Conservation (phyloP, 495 filamentous ascomycete genomes). For the Umbilicaria muhlenbergii region DNA sequence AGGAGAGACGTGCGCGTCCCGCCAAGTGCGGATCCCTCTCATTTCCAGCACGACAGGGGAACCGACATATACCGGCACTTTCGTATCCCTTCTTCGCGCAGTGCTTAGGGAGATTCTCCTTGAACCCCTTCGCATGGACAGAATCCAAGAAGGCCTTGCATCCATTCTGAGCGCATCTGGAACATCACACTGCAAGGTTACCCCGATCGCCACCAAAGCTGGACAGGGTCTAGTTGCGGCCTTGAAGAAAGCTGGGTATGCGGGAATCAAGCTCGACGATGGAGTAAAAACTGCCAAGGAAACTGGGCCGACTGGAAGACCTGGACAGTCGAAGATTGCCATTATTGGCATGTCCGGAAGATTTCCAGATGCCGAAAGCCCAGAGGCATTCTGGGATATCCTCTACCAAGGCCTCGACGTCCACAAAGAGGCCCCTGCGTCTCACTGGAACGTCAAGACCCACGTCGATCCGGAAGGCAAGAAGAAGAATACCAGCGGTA, state of each 20-base stretch:
- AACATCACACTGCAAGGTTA: constrained; percentile 28
- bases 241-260: constrained; percentile 17
- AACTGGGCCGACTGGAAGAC: constrained; percentile 19
- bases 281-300: no score
- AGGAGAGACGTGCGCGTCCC: no score
- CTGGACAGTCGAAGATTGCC: constrained; percentile 36
- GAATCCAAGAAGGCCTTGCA: no score
- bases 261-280: constrained; percentile 14
- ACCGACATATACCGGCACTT: no score
- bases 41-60: no score
- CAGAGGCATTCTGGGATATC: constrained; percentile 58
- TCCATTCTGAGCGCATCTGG: constrained; percentile 8
- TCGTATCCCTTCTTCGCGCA: no score
- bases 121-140: no score
- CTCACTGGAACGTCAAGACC: constrained; percentile 62
- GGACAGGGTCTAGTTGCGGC: constrained; percentile 17
- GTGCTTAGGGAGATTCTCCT: no score
- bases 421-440: constrained; percentile 36
- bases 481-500: constrained; percentile 58
- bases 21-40: no score
- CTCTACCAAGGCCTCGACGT: constrained; percentile 47
- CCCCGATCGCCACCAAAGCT: constrained; percentile 31
- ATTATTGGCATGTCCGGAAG: constrained; percentile 63
- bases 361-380: constrained; percentile 49
- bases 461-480: constrained; percentile 63